A percentile compares a stretch with the other conserved stretches of the same genome.
Conservation (phyloP, 2,329 filamentous ascomycete species). For the Ceratocystis huliohia region DNA sequence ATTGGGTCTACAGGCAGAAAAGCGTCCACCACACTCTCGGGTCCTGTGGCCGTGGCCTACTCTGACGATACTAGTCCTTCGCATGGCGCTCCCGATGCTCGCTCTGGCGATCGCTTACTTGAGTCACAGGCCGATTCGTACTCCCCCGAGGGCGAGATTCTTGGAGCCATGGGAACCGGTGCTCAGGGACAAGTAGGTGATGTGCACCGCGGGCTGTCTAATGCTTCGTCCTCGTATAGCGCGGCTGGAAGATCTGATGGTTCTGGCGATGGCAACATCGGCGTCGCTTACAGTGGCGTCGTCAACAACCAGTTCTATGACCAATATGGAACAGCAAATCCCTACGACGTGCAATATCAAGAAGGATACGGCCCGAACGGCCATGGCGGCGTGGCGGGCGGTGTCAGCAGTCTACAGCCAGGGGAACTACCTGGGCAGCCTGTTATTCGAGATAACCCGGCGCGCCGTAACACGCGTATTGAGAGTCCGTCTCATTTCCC, state of each 20-base stretch:
- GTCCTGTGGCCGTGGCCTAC: slow-evolving; percentile 51
- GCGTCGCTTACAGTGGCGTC: slow-evolving; percentile 37
- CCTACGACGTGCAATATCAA: slow-evolving; percentile 20
- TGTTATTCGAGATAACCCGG: slow-evolving; percentile 84
- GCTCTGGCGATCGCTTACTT: slow-evolving; percentile 55
- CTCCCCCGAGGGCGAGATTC: slow-evolving; percentile 63
- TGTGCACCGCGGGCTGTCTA: slow-evolving; percentile 80
- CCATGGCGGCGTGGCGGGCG: neutral
- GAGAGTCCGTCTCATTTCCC: slow-evolving; percentile 82
- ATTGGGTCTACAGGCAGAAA: slow-evolving; percentile 57
- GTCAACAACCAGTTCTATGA: slow-evolving; percentile 35
- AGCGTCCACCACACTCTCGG: slow-evolving; percentile 78
- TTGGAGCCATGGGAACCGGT: slow-evolving; percentile 68
- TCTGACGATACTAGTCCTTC: slow-evolving; percentile 55
- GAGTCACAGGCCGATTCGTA: slow-evolving; percentile 33
- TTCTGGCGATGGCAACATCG: slow-evolving; percentile 40
- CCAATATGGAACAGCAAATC: slow-evolving; percentile 25
- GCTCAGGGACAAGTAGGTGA: slow-evolving; percentile 36
- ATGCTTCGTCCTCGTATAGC: slow-evolving; percentile 93
- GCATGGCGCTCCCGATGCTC: slow-evolving; percentile 53
- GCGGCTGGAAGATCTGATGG: slow-evolving; percentile 62
- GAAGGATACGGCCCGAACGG: neutral
- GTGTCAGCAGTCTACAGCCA: slow-evolving; percentile 21
- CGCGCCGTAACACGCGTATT: slow-evolving; percentile 84
- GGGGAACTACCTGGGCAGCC: slow-evolving; percentile 48